A percentile compares a stretch with the other conserved stretches of the same genome.
phyloP scores from a whole-genome alignment of 2,329 filamentous ascomycete genomes.

The Exophiala bonariae region DNA sequence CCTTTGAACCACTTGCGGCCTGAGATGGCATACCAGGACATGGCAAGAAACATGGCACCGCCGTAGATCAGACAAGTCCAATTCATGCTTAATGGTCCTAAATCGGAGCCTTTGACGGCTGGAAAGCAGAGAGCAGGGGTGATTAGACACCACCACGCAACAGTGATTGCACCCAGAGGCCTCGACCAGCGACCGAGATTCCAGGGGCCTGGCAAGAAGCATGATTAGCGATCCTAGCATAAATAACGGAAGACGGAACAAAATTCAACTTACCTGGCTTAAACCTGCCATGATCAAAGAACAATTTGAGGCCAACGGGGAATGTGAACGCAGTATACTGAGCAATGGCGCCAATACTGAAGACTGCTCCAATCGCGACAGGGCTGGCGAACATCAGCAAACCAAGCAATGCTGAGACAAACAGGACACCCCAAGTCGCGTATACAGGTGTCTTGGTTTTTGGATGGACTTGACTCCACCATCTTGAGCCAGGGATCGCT shows the following conservation, averaged over 20 bases:
- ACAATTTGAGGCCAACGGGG: slow-evolving; percentile 31
- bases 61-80: slow-evolving; percentile 35
- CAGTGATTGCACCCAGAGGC: slow-evolving; percentile 31
- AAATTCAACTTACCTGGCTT: slow-evolving; percentile 23
- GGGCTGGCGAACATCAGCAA: slow-evolving; percentile 34
- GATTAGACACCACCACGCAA: slow-evolving; percentile 33
- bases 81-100: slow-evolving; percentile 34
- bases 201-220: slow-evolving; percentile 29
- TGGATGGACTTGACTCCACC: slow-evolving; percentile 31
- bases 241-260: neutral
- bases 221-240: slow-evolving; percentile 1
- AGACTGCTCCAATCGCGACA: slow-evolving; percentile 34
- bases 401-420: slow-evolving; percentile 28
- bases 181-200: slow-evolving; percentile 32
- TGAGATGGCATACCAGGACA: slow-evolving; percentile 31
- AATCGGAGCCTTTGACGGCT: slow-evolving; percentile 29
- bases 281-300: slow-evolving; percentile 31
- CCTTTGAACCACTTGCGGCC: slow-evolving; percentile 37
- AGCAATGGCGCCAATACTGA: slow-evolving; percentile 32
- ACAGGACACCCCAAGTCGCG: slow-evolving; percentile 33
- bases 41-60: slow-evolving; percentile 32
- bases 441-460: slow-evolving; percentile 33
- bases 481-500: slow-evolving; percentile 29
- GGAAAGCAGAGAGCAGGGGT: slow-evolving; percentile 34
- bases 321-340: slow-evolving; percentile 32